Conservation (phyloP, 768 basidiomycete genomes). For the Pleurotus pulmonarius region DNA sequence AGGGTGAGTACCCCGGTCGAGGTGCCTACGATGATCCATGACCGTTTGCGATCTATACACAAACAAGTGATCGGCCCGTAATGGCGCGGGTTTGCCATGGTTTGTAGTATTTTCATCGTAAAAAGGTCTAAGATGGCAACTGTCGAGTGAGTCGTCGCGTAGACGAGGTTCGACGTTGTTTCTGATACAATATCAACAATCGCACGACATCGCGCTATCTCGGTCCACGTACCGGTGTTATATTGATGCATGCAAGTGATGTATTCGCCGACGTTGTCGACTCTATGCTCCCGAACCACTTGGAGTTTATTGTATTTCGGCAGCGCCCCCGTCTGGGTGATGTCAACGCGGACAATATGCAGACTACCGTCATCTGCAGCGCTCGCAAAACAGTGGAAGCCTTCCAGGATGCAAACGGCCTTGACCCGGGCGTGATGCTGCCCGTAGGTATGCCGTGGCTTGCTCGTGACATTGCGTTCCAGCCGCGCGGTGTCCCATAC, state of each 20-base stretch:
- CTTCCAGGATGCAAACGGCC: conserved; percentile 78
- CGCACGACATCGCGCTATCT: neutral
- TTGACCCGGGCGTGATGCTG: conserved; percentile 68
- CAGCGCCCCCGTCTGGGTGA: conserved; percentile 59
- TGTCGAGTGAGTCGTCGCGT: conserved; percentile 77
- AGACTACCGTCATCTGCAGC: conserved; percentile 83
- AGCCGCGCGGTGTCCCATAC: conserved; percentile 91
- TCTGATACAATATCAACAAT: conserved; percentile 30
- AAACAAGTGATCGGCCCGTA: conserved; percentile 83
- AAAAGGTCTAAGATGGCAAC: conserved; percentile 80
- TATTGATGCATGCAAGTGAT: conserved; percentile 83
- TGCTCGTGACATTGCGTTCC: conserved; percentile 90
- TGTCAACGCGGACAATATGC: conserved; percentile 80
- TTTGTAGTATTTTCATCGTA: conserved; percentile 73
- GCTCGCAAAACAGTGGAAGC: conserved; percentile 84
- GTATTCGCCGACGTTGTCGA: conserved; percentile 73
- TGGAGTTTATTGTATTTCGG: conserved; percentile 85
- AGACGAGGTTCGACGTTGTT: conserved; percentile 75
- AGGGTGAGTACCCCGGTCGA: conserved; percentile 79
- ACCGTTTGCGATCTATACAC: conserved; percentile 78
- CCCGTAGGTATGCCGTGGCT: conserved; percentile 69
- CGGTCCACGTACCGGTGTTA: conserved; percentile 56
- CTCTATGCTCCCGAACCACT: conserved; percentile 74
- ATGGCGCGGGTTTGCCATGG: conserved; percentile 81
- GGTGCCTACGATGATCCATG: conserved; percentile 90